phyloP scores from a whole-genome alignment of 331 rosid species.

The Quercus phellos region DNA sequence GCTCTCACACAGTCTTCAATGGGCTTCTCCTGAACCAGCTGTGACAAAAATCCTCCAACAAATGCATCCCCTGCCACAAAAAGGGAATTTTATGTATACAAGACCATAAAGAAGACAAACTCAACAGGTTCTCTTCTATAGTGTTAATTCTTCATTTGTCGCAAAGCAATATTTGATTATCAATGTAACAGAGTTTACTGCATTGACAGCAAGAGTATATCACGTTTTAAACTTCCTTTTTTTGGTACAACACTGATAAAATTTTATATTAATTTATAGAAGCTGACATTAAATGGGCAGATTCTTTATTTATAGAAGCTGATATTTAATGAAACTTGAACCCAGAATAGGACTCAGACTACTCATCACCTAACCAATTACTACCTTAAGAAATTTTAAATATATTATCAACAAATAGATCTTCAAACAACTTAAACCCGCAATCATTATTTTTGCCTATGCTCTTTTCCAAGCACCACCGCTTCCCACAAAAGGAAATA shows the following conservation, averaged over 20 bases:
- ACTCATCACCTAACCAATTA: too few relatives aligned
- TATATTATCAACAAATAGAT: too few relatives aligned
- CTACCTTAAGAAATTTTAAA: too few relatives aligned
- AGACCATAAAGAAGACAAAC: background rate
- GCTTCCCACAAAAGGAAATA: background rate
- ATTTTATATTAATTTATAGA: too few relatives aligned
- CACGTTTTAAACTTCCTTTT: too few relatives aligned
- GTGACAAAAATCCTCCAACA: conserved; percentile 92
- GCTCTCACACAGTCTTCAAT: conserved; percentile 75
- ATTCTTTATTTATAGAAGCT: too few relatives aligned
- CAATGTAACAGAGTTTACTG: background rate
- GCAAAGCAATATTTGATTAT: background rate
- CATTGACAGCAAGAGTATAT: too few relatives aligned
- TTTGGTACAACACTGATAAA: too few relatives aligned
- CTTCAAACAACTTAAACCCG: too few relatives aligned
- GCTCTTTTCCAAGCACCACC: background rate
- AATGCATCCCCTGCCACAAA: conserved; percentile 78
- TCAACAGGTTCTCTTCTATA: background rate
- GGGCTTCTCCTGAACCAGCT: conserved; percentile 68
- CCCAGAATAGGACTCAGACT: background rate
- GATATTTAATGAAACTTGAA: background rate
- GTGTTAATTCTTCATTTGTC: background rate
- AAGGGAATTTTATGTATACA: background rate
- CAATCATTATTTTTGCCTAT: background rate
- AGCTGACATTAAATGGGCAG: too few relatives aligned